Base-by-base conservation (phyloP, 768 basidiomycete species). In the Macrolepiota dolichaula region DNA sequence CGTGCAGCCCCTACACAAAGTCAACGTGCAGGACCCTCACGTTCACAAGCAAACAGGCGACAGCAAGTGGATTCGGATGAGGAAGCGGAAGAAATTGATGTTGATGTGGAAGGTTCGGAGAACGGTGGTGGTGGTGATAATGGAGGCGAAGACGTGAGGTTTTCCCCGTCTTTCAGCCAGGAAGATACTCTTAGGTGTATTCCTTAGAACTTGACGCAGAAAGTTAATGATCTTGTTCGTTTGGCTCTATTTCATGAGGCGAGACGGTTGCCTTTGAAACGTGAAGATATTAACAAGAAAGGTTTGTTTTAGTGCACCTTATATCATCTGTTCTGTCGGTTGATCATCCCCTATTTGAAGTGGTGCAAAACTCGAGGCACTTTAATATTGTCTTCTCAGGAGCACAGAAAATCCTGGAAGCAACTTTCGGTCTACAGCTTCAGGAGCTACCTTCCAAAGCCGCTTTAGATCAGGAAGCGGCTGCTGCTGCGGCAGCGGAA, bases 211-310 rank as follows among this genome's bases (percentile, higher is more conserved):
- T 67, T 86, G 24, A 75, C 78, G n/a, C 80, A 83, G 54, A 86
- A 84, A 70, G 89, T 89, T 0, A 79, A 82, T 52, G 85, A 87
- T 54, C 80, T 96, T 35, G 91, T 90, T 10, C 83, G 94, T 17
- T 79, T 93, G 24, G 92, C 93, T 2, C 77, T 98, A 44, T 96
- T 94, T 71, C 80, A 78, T 4, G 94, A 96, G 70, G 85, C 89
- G 57, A 85, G 80, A 68, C 81, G 92, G 54, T 72, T 76, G 11
- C 79, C 85, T 1, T 72, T 97, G 52, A 82, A 83, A 38, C 79
- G 92, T 42, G 90, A 94, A n/a, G 94, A 96, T 42, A 91, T 96
- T 53, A 85, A 81, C 40, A 95, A 94, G 75, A 91, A 91, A 79
- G 85, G 95, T 88, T 58, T 38, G 95, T 88, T 58, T 38, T 38